Evolutionary conservation across 2,329 filamentous ascomycete species (phyloP).

Genomic region (Pseudogymnoascus sp.): DNA sequence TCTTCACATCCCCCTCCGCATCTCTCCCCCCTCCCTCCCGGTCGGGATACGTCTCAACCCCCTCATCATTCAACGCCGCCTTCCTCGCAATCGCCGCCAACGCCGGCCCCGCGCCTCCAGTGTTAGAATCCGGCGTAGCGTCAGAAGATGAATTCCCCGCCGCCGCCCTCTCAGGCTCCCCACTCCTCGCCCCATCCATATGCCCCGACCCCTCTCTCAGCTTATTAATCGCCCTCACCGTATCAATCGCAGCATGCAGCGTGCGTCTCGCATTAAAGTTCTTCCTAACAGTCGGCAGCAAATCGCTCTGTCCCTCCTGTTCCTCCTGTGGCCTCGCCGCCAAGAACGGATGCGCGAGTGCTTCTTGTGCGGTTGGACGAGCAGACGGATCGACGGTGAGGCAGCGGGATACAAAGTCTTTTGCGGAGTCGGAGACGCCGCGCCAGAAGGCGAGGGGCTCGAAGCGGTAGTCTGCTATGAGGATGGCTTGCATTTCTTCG

Average conservation of each 20-base stretch:
- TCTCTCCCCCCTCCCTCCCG: not conserved
- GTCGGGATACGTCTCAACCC: not conserved
- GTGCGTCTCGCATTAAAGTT: slow-evolving; percentile 67
- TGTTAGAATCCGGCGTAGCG: not conserved
- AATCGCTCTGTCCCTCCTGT: slow-evolving; percentile 50
- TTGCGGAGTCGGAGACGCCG: slow-evolving; percentile 75
- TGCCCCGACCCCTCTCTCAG: slow-evolving; percentile 56
- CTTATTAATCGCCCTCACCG: slow-evolving; percentile 66
- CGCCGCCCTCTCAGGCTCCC: slow-evolving; percentile 42
- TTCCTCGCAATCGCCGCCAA: not conserved
- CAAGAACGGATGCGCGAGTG: slow-evolving; percentile 61
- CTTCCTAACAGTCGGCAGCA: slow-evolving; percentile 65
- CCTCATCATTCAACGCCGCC: not conserved
- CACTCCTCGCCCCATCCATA: slow-evolving; percentile 55
- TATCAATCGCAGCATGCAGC: slow-evolving; percentile 64
- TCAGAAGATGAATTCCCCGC: not conserved
- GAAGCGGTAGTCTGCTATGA: slow-evolving; percentile 93
- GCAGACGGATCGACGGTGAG: slow-evolving; percentile 81
- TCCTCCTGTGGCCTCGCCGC: slow-evolving; percentile 43
- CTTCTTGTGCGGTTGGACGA: slow-evolving; percentile 86
- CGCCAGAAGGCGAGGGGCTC: slow-evolving; percentile 95
- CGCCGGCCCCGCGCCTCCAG: not conserved
- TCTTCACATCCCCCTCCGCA: slow-evolving; percentile 19
- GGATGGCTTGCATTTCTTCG: slow-evolving; percentile 98
- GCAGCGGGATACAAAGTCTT: slow-evolving; percentile 88